phyloP scores from a whole-genome alignment of 1,284 basidiomycete genomes.

The Microbotryomycetes sp. region DNA sequence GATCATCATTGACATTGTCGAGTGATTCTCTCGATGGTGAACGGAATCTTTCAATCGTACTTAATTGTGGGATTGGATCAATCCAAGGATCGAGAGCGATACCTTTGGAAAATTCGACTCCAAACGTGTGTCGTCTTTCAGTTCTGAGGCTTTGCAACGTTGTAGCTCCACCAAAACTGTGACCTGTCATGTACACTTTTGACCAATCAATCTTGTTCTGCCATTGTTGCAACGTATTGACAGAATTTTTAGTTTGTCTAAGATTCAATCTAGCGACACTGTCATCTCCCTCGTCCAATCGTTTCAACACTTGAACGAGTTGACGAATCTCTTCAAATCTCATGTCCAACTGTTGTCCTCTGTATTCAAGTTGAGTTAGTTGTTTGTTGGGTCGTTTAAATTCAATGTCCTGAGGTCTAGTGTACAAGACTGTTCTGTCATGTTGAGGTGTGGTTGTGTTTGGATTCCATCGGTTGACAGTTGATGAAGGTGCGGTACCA shows the following conservation, averaged over 20 bases:
- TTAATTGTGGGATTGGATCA: constrained; percentile 18
- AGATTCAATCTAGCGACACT: constrained; percentile 23
- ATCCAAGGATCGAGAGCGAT: constrained; percentile 33
- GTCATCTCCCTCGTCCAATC: constrained; percentile 39
- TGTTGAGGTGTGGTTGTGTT: constrained; percentile 5
- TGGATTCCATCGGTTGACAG: constrained; percentile 26
- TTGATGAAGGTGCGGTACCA: constrained; percentile 55
- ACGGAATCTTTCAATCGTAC: neutral
- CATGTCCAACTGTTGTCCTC: constrained; percentile 48
- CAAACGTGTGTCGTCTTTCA: neutral
- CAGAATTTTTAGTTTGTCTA: neutral
- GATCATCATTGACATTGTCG: neutral
- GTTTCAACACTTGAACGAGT: constrained; percentile 42
- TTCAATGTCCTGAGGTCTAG: constrained; percentile 51
- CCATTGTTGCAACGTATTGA: constrained; percentile 30
- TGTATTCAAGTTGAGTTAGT: constrained; percentile 44
- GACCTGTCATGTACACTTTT: constrained; percentile 29
- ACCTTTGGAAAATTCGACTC: constrained; percentile 22
- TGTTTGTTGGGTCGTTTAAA: constrained; percentile 40
- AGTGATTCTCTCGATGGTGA: neutral
- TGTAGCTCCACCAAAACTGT: constrained; percentile 40
- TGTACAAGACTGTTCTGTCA: constrained; percentile 44
- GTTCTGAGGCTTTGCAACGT: constrained; percentile 28
- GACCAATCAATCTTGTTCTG: constrained; percentile 35
- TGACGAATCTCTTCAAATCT: constrained; percentile 46